Conservation (phyloP, 1,139 yeast genomes). For the Sugiyamaella novakii region DNA sequence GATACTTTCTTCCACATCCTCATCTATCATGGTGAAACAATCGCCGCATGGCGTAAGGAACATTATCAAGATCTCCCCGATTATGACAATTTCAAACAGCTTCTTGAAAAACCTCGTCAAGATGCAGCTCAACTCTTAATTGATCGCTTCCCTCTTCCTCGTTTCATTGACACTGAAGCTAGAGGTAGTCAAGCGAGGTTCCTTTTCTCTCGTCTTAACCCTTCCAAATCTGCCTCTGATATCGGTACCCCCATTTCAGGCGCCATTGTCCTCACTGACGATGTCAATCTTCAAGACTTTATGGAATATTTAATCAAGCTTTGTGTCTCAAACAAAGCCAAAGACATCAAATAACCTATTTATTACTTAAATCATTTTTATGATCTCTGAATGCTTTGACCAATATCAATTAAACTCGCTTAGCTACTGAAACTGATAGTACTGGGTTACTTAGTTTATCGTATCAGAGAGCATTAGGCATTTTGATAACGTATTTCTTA, state of each 20-base stretch:
- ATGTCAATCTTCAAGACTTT: slow-evolving; percentile 66
- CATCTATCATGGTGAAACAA: slow-evolving; percentile 66
- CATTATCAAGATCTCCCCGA: slow-evolving; percentile 69
- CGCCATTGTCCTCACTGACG: slow-evolving; percentile 64
- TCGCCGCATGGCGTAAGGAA: slow-evolving; percentile 70
- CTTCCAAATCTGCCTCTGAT: slow-evolving; percentile 61
- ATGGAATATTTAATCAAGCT: slow-evolving; percentile 53
- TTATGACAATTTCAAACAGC: slow-evolving; percentile 60
- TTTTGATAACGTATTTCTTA: too few relatives aligned
- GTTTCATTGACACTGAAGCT: slow-evolving; percentile 73
- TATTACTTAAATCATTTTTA: too few relatives aligned
- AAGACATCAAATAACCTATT: slow-evolving; percentile 19
- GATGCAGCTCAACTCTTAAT: slow-evolving; percentile 69
- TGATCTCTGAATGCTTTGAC: too few relatives aligned
- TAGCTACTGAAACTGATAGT: too few relatives aligned
- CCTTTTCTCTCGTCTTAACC: slow-evolving; percentile 71
- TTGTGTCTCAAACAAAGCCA: slow-evolving; percentile 35
- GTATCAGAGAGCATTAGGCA: too few relatives aligned
- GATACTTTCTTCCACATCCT: slow-evolving; percentile 77
- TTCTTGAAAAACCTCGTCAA: slow-evolving; percentile 63
- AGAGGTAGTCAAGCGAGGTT: slow-evolving; percentile 81
- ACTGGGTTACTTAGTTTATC: too few relatives aligned
- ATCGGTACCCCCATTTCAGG: slow-evolving; percentile 33
- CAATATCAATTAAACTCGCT: too few relatives aligned
- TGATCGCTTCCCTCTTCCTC: slow-evolving; percentile 72